Base-by-base conservation (phyloP, 768 basidiomycete species). In the Leccinum imitatum region DNA sequence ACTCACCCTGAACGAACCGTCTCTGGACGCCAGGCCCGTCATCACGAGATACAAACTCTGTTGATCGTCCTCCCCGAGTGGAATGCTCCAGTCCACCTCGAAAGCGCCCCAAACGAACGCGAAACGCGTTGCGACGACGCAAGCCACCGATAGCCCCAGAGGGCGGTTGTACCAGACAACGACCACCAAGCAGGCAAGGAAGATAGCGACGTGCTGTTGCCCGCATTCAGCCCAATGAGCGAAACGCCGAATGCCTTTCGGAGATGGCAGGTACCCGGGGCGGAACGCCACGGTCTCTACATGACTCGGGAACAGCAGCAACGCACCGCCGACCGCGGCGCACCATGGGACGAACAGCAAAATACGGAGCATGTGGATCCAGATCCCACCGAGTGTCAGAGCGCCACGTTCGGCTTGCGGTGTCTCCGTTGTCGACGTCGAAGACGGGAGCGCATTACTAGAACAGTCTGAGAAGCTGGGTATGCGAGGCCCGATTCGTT, bases 151-250 rank as follows among this genome's bases (percentile, higher is more conserved):
- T 4, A 72, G 3, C 8, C 72, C 72, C 33, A 69, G 10, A 4
- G 55, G 9, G 3, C 4, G 39, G 23, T 63, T 44, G 35, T 67
- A 66, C 67, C 69, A 75, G 35, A 67, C 17, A 15, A 65, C 21
- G 41, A 27, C 52, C 1, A 58, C 50, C 11, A 70, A 17, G 39
- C 8, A 59, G 14, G 72, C 72, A 53, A 76, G 56, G 61, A 77
- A 76, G 54, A 75, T 71, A 67, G 68, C 59, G 60, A 72, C 67
- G 53, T 77, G 73, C n/a, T 73, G 71, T 50, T 63, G 57, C 2
- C 70, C 76, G 54, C 68, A 76, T 13, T 75, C 69, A 3, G 69
- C 74, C 76, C 76, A 78, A 52, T 78, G 67, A 21, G 73, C 70
- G 41, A 76, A 75, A 30, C 77, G 76, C n/a, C 70, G 70, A n/a